These are phyloP conservation scores for Lichtheimia ramosa DNA, from an alignment of 371 early-diverging fungal genomes.

Conservation along the genomic window DNA sequence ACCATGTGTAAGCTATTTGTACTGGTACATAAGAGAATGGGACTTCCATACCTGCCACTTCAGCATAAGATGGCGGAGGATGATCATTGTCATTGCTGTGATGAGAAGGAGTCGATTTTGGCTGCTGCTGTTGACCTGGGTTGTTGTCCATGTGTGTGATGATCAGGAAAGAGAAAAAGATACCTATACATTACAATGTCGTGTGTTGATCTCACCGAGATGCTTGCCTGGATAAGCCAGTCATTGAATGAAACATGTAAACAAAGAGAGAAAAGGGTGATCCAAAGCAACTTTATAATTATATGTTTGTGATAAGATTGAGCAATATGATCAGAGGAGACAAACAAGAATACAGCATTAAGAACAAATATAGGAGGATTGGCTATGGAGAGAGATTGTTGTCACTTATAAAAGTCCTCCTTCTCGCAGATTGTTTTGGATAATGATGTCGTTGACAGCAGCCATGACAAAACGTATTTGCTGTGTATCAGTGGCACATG, in stretches of 20 bases:
- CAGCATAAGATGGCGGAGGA: neutral
- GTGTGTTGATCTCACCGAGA: too few relatives aligned
- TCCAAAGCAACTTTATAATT: too few relatives aligned
- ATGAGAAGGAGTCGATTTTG: too few relatives aligned
- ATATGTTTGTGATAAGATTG: too few relatives aligned
- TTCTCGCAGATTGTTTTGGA: conserved; percentile 57
- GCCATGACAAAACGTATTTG: conserved; percentile 69
- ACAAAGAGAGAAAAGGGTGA: too few relatives aligned
- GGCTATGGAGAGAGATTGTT: too few relatives aligned
- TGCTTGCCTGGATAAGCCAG: too few relatives aligned
- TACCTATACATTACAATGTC: too few relatives aligned
- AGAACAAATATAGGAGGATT: neutral
- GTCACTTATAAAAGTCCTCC: conserved; percentile 52
- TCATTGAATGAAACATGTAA: neutral
- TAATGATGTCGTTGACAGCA: conserved; percentile 71
- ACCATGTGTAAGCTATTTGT: neutral
- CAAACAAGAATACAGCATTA: neutral
- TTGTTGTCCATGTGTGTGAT: too few relatives aligned
- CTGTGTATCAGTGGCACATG: conserved; percentile 93
- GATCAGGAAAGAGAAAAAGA: too few relatives aligned
- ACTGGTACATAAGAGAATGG: neutral
- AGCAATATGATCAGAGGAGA: neutral
- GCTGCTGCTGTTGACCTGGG: too few relatives aligned
- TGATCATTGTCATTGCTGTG: neutral
- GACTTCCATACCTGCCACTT: neutral